Evolutionary conservation across 805 yeast genomes (phyloP).

Genomic region (Starmera caribaea): DNA sequence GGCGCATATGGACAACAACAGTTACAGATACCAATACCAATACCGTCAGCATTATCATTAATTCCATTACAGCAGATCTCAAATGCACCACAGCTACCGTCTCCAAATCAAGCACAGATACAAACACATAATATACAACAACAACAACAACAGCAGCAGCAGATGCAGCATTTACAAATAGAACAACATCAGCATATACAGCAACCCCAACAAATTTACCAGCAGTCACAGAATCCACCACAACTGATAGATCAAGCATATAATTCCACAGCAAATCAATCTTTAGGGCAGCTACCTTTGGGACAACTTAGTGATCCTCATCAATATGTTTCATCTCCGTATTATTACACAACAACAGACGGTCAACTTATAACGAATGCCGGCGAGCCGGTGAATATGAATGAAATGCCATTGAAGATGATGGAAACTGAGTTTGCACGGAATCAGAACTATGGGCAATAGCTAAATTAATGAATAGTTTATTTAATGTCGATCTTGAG

Average conservation of each 20-base stretch:
- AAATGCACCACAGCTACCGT: no score
- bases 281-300: neutral
- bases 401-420: no score
- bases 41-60: no score
- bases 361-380: neutral
- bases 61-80: no score
- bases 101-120: no score
- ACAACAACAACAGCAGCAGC: slow-evolving; percentile 4
- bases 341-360: neutral
- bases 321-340: neutral
- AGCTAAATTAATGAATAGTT: no score
- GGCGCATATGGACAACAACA: no score
- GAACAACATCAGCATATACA: slow-evolving; percentile 6
- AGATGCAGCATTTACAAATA: slow-evolving; percentile 5
- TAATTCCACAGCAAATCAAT: neutral
- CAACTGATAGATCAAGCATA: slow-evolving; percentile 1
- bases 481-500: no score
- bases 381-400: neutral
- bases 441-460: no score
- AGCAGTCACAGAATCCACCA: slow-evolving; percentile 3
- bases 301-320: neutral
- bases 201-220: slow-evolving; percentile 2
- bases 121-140: neutral
- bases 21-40: no score
- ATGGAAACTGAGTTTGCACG: no score